Conservation (phyloP, 2,329 filamentous ascomycete genomes). For the Incumbomyces delicatus region DNA sequence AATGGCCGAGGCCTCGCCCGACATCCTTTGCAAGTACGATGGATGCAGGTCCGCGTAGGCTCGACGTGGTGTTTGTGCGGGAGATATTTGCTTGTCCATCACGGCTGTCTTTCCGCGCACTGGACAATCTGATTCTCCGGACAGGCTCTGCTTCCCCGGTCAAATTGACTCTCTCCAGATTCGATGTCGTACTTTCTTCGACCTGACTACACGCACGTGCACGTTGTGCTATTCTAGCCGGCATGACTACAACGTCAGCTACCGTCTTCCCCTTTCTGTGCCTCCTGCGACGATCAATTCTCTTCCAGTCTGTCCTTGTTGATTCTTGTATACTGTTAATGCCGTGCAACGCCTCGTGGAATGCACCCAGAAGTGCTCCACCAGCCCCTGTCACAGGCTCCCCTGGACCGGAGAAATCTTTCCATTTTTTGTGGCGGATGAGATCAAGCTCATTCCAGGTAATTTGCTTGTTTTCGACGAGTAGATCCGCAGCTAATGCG, state of each 20-base stretch:
- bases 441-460: conserved; percentile 41
- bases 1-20: conserved; percentile 17
- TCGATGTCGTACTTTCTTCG: conserved; percentile 6
- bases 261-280: conserved; percentile 22
- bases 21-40: conserved; percentile 16
- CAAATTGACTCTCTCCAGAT: conserved; percentile 8
- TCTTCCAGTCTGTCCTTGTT: conserved; percentile 39
- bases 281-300: conserved; percentile 34
- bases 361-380: conserved; percentile 35
- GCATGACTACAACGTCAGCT: conserved; percentile 11
- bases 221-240: conserved; percentile 16
- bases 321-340: conserved; percentile 40
- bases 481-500: conserved; percentile 43
- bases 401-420: conserved; percentile 45
- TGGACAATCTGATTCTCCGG: background rate
- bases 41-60: conserved; percentile 6
- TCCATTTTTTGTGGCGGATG: conserved; percentile 41
- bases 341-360: conserved; percentile 39
- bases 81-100: background rate
- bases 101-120: background rate
- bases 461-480: conserved; percentile 44
- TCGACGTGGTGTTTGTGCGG: conserved; percentile 5
- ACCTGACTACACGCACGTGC: conserved; percentile 10
- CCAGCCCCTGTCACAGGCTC: conserved; percentile 43
- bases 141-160: conserved; percentile 18